These are phyloP conservation scores for Skeletonema marinoi DNA, from an alignment of 108 stramenopile genomes.

Conservation along the genomic window DNA sequence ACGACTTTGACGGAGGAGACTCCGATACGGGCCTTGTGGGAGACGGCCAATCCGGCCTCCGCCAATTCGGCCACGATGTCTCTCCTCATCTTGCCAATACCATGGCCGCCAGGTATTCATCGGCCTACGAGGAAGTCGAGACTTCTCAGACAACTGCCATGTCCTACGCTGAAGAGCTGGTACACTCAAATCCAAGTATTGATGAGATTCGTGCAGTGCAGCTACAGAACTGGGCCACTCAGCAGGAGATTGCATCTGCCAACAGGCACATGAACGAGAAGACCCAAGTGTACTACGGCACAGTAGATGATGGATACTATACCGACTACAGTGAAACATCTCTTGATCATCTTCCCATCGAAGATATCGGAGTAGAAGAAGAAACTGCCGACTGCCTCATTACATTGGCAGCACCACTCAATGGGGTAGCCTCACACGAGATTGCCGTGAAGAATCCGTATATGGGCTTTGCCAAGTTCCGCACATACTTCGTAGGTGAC, in stretches of 20 bases:
- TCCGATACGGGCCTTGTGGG: too few species aligned
- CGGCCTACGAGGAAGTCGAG: slow-evolving; percentile 9
- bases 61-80: slow-evolving; percentile 32
- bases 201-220: slow-evolving; percentile 25
- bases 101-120: slow-evolving; percentile 18
- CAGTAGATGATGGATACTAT: background rate
- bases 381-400: too few species aligned
- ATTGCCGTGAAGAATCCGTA: slow-evolving; percentile 74
- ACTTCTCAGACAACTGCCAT: slow-evolving; percentile 60
- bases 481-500: slow-evolving; percentile 73
- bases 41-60: too few species aligned
- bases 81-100: slow-evolving; percentile 38
- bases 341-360: background rate
- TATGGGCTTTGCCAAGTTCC: slow-evolving; percentile 90
- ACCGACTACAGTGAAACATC: slow-evolving; percentile 17
- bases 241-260: slow-evolving; percentile 64
- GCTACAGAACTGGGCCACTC: slow-evolving; percentile 80
- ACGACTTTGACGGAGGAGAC: too few species aligned
- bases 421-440: slow-evolving; percentile 44
- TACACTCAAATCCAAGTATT: slow-evolving; percentile 45
- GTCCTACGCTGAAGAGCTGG: slow-evolving; percentile 74
- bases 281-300: background rate
- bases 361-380: slow-evolving; percentile 39
- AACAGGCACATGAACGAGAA: slow-evolving; percentile 16
- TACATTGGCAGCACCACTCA: too few species aligned